Base-by-base conservation (phyloP, 2,329 filamentous ascomycete species). In the Aspergillus pseudoviridinutans region DNA sequence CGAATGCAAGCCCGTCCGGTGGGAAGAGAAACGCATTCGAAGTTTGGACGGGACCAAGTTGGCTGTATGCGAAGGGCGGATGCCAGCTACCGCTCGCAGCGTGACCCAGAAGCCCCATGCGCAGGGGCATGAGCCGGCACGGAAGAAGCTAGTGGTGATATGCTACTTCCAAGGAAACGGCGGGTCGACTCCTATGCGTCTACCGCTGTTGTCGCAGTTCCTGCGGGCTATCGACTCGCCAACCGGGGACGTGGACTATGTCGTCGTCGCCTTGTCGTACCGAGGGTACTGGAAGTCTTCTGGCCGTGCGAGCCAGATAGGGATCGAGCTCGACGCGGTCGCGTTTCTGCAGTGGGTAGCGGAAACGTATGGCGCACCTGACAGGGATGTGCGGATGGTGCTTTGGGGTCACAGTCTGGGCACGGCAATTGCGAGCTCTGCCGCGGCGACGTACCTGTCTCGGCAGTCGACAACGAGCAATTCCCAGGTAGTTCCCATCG, bases 381-480 rank as follows among this genome's bases (percentile, higher is more conserved):
- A 61, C 14, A 63, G 53, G 1, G 55, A 68, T 35, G 61, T 70
- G 1, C 61, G 64, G 32, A 59, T 90, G 1, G 67, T 91, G 1
- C 73, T 92, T 10, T 92, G 89, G 89, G 89, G 89, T 0, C 89
- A 92, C 71, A 91, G 87, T 61, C 85, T 92, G 54, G 90, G 90
- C 1, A 84, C 86, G 27, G 89, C 87, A 1, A 83, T 92, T 46
- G 88, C 87, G 12, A 86, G 85, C 17, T 85, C 83, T 52, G 80
- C 87, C 2, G 81, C 84, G 14, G 80, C 76, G 2, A 66, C 63
- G 28, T 72, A 78, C 72, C 59, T 76, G 78, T 54, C 58, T 1
- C 51, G 55, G 2, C 53, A 20, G 3, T 22, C 22, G 22, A 22
- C 22, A 22, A 22, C 22, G 22, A 22, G 22, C 22, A 22, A 22